phyloP scores from a whole-genome alignment of 75 land plant species.

The Azolla pinnata region DNA sequence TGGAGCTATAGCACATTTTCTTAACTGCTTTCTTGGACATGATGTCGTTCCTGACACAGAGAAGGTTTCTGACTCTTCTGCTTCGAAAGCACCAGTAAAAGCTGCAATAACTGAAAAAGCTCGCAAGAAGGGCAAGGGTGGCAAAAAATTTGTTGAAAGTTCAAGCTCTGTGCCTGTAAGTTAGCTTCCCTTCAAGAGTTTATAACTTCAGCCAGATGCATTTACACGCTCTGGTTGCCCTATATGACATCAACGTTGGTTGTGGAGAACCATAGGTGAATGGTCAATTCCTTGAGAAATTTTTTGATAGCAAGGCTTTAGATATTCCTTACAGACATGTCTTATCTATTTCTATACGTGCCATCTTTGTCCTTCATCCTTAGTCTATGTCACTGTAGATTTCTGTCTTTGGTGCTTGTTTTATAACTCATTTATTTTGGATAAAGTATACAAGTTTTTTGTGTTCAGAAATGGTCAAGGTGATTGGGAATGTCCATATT shows the following conservation, averaged over 20 bases:
- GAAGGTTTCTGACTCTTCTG: not conserved
- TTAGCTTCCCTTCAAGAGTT: too few species aligned
- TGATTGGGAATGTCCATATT: too few species aligned
- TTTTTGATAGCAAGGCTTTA: not conserved
- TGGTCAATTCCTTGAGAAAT: too few species aligned
- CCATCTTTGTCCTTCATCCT: not conserved
- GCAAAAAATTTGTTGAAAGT: conserved; percentile 5
- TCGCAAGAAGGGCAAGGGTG: conserved; percentile 15
- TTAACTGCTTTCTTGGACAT: conserved; percentile 72
- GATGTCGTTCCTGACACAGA: conserved; percentile 10
- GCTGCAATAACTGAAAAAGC: conserved; percentile 1
- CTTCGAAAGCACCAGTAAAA: not conserved
- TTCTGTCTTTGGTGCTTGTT: not conserved
- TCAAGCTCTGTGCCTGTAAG: not conserved
- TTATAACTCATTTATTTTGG: too few species aligned
- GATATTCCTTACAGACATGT: not conserved
- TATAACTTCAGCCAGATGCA: too few species aligned
- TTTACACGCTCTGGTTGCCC: too few species aligned
- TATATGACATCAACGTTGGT: too few species aligned
- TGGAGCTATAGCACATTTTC: conserved; percentile 71
- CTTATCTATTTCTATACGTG: not conserved
- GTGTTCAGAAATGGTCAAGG: too few species aligned
- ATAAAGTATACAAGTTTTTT: too few species aligned
- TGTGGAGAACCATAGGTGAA: too few species aligned
- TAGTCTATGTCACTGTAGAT: not conserved